These are phyloP conservation scores for Termitomyces sp. DNA, from an alignment of 768 basidiomycete genomes.

Conservation along the genomic window DNA sequence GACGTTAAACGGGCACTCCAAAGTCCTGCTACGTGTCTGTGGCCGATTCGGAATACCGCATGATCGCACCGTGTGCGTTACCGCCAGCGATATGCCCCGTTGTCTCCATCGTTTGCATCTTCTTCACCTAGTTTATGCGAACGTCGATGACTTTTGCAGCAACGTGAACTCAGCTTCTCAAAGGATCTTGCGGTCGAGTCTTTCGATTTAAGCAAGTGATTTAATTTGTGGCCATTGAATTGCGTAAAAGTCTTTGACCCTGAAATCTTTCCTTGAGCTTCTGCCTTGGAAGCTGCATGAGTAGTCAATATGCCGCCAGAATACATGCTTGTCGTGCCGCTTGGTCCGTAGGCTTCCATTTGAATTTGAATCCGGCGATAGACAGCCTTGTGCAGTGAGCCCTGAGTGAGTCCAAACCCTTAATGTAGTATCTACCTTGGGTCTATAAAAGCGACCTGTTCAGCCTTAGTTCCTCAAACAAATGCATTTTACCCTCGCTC, in stretches of 20 bases:
- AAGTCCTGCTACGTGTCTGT: not conserved
- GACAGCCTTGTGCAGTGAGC: not conserved
- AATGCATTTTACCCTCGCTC: not conserved
- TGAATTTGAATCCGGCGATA: not conserved
- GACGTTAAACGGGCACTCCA: not conserved
- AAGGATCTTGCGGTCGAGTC: not conserved
- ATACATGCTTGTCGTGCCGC: not conserved
- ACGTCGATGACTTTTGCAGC: not conserved
- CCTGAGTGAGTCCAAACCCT: not conserved
- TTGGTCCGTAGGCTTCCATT: not conserved
- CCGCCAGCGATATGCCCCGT: too few relatives aligned
- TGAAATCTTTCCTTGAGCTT: not conserved
- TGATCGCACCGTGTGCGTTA: too few relatives aligned
- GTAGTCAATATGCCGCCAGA: not conserved
- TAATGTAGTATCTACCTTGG: not conserved
- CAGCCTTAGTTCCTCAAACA: not conserved
- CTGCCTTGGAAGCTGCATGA: not conserved
- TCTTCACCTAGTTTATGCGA: not conserved
- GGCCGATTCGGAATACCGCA: not conserved
- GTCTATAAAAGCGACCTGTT: not conserved
- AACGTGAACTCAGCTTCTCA: not conserved
- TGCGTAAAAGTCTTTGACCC: not conserved
- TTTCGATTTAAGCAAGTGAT: not conserved
- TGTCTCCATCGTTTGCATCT: not conserved
- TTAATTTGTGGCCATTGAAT: not conserved